These are phyloP conservation scores for Termitomyces sp. DNA, from an alignment of 768 basidiomycete species.

Conservation along the genomic window DNA sequence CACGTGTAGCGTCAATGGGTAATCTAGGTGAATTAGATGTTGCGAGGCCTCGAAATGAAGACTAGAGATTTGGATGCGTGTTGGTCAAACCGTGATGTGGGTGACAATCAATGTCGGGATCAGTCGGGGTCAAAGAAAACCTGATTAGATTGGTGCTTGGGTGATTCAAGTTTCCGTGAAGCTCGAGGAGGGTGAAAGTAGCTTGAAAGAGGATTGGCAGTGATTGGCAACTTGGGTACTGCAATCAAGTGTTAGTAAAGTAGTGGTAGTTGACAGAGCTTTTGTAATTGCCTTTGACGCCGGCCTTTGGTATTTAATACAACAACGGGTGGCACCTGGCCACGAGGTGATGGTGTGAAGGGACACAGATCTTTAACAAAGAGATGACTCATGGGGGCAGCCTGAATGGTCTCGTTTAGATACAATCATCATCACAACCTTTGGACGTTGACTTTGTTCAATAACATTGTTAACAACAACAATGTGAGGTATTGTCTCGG, in stretches of 20 bases:
- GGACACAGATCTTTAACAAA: not conserved
- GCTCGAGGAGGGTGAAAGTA: not conserved
- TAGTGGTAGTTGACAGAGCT: not conserved
- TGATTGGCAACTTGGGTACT: not conserved
- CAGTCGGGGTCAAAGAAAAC: not conserved
- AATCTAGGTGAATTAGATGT: not conserved
- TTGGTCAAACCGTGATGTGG: not conserved
- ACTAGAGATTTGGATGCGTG: not conserved
- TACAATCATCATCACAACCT: not conserved
- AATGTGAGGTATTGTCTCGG: not conserved
- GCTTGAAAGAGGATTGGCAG: no score
- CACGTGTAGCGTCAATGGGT: not conserved
- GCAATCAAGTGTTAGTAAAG: no score
- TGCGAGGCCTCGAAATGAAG: not conserved
- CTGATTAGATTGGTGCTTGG: not conserved
- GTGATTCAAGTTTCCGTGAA: not conserved
- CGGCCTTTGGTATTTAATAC: conserved; percentile 6
- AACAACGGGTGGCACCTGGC: not conserved
- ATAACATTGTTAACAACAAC: not conserved
- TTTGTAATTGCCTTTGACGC: conserved; percentile 3
- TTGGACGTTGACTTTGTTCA: not conserved
- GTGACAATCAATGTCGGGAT: not conserved
- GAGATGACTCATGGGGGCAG: not conserved
- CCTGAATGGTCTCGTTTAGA: not conserved
- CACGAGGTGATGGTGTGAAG: conserved; percentile 7